These are phyloP conservation scores for Zelopaecilomyces penicillatus DNA, from an alignment of 2,329 filamentous ascomycete genomes.

Conservation along the genomic window DNA sequence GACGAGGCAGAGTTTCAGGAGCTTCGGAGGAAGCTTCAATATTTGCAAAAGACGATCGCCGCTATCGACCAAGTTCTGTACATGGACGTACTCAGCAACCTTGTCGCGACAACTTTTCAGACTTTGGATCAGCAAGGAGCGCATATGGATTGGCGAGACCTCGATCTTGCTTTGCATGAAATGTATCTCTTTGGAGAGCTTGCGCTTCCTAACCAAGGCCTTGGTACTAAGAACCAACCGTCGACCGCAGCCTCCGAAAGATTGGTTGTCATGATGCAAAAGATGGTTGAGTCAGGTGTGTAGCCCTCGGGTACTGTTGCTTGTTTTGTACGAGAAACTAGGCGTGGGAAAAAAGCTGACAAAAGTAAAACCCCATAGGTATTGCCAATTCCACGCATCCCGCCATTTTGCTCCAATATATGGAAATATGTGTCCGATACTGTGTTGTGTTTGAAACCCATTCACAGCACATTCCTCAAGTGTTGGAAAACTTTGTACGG, in stretches of 20 bases:
- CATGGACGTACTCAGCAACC: conserved; percentile 75
- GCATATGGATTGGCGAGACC: conserved; percentile 84
- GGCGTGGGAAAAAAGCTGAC: background rate
- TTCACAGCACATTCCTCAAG: conserved; percentile 69
- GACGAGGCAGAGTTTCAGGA: conserved; percentile 98
- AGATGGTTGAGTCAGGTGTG: conserved; percentile 87
- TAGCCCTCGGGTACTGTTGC: conserved; percentile 7
- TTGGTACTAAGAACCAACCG: conserved; percentile 79
- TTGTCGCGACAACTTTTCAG: conserved; percentile 82
- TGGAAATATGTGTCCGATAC: conserved; percentile 97
- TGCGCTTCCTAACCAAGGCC: conserved; percentile 75
- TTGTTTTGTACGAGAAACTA: background rate
- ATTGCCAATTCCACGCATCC: conserved; percentile 82
- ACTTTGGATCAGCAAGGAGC: conserved; percentile 65
- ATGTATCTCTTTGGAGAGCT: conserved; percentile 95
- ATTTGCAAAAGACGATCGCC: conserved; percentile 86
- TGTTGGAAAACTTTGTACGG: conserved; percentile 84
- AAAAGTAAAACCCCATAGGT: conserved; percentile 37
- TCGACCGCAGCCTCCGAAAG: conserved; percentile 71
- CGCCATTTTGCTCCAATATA: conserved; percentile 88
- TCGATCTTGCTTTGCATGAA: conserved; percentile 88
- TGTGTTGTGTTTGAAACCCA: conserved; percentile 86
- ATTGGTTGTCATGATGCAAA: conserved; percentile 84
- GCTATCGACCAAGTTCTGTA: conserved; percentile 82
- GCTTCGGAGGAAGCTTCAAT: conserved; percentile 78